Percentiles rank a stretch among this genome's conserved stretches.
Evolutionary conservation across 352 stramenopile genomes (phyloP).

Genomic region (Phytophthora litchii): DNA sequence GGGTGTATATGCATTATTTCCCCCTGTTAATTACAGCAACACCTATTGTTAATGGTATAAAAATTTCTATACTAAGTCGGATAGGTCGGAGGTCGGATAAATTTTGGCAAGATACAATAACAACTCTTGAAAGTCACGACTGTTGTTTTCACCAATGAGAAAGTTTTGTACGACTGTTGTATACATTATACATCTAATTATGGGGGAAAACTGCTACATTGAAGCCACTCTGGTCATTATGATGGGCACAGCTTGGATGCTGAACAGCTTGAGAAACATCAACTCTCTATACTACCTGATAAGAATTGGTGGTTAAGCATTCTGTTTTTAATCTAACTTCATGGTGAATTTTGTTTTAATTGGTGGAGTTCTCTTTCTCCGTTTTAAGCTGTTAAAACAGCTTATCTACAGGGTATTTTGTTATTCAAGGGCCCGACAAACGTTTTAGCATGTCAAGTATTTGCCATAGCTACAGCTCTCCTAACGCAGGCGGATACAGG

Average conservation of each 20-base stretch:
- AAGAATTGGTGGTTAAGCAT: not conserved
- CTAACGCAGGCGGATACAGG: not conserved
- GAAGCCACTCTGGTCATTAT: not conserved
- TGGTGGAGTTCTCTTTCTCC: not conserved
- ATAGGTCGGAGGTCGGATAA: too few relatives aligned
- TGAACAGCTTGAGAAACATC: not conserved
- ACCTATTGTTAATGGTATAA: too few relatives aligned
- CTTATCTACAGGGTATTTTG: not conserved
- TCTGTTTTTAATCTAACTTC: not conserved
- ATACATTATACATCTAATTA: not conserved
- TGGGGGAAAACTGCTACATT: not conserved
- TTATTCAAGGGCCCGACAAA: not conserved
- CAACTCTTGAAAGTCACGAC: too few relatives aligned
- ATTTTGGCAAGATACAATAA: too few relatives aligned
- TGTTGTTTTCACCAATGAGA: not conserved
- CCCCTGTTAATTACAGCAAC: too few relatives aligned
- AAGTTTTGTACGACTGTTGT: not conserved
- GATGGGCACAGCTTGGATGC: not conserved
- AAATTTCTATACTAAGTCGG: too few relatives aligned
- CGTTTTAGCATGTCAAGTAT: not conserved
- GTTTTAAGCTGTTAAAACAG: constrained; percentile 4
- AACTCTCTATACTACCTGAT: constrained; percentile 4
- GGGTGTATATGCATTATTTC: too few relatives aligned
- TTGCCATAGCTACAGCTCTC: not conserved
- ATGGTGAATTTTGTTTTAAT: not conserved